Conservation (phyloP, 352 stramenopile species). For the Phytopythium kandeliae region DNA sequence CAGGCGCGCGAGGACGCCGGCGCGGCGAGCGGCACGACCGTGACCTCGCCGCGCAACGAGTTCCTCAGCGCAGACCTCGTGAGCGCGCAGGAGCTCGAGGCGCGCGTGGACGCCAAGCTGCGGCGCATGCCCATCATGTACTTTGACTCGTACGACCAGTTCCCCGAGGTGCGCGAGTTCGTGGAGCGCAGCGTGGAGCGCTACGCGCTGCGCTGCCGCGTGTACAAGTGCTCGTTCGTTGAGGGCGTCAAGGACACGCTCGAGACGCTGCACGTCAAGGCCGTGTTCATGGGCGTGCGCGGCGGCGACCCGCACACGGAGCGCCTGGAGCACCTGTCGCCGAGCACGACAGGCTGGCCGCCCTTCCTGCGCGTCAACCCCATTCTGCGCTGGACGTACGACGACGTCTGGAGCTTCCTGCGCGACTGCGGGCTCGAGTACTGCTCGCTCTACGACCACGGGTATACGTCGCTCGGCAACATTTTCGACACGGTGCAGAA, state of each 20-base stretch:
- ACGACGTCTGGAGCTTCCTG: slow-evolving; percentile 93
- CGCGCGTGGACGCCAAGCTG: slow-evolving; percentile 31
- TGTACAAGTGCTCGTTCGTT: slow-evolving; percentile 89
- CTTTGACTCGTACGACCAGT: slow-evolving; percentile 95
- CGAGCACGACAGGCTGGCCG: slow-evolving; percentile 88
- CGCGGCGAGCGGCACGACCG: slow-evolving; percentile 1
- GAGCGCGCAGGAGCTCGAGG: slow-evolving; percentile 43
- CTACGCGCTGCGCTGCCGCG: slow-evolving; percentile 56
- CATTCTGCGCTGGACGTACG: slow-evolving; percentile 96
- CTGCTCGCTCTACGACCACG: slow-evolving; percentile 89
- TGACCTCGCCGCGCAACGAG: slow-evolving; percentile 56
- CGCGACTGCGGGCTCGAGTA: slow-evolving; percentile 84
- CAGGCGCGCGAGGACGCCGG: slow-evolving; percentile 3
- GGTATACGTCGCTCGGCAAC: slow-evolving; percentile 92
- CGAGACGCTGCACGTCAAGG: slow-evolving; percentile 83
- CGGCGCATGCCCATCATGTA: slow-evolving; percentile 89
- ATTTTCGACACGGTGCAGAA: slow-evolving; percentile 95
- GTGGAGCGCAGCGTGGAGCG: slow-evolving; percentile 65
- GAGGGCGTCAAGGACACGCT: slow-evolving; percentile 90
- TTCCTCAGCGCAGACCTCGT: slow-evolving; percentile 51
- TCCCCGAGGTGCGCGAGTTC: slow-evolving; percentile 89
- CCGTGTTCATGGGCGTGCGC: slow-evolving; percentile 88
- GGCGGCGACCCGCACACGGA: slow-evolving; percentile 92
- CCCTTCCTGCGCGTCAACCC: slow-evolving; percentile 98
- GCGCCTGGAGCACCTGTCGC: slow-evolving; percentile 79